These are phyloP conservation scores for Aspergillus carlsbadensis DNA, from an alignment of 495 filamentous ascomycete species.

Conservation along the genomic window DNA sequence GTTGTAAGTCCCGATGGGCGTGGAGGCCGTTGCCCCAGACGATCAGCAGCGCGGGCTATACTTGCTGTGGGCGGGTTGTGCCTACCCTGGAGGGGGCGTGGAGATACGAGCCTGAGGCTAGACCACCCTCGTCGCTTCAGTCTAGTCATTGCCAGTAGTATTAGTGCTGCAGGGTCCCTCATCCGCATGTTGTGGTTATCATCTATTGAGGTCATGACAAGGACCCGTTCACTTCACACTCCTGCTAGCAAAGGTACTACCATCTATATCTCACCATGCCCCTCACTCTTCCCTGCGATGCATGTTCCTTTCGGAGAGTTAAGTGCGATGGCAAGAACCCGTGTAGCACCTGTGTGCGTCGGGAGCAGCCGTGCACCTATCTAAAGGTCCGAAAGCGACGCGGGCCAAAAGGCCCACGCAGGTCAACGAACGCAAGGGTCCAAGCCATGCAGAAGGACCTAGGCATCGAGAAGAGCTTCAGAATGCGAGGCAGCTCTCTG, in stretches of 20 bases:
- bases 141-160: neutral
- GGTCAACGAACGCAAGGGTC: constrained; percentile 3
- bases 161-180: constrained; percentile 5
- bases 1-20: neutral
- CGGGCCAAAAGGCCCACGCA: constrained; percentile 11
- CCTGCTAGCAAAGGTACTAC: neutral
- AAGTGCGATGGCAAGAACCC: constrained; percentile 14
- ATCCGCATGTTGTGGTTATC: neutral
- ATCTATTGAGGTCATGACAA: neutral
- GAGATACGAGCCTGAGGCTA: neutral
- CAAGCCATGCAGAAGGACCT: constrained; percentile 11
- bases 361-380: constrained; percentile 13
- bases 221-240: neutral
- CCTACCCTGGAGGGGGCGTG: neutral
- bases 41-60: constrained; percentile 5
- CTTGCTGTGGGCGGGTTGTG: neutral
- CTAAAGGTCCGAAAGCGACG: constrained; percentile 14
- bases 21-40: neutral
- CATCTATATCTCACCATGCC: constrained; percentile 2
- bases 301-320: constrained; percentile 10
- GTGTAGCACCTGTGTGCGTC: constrained; percentile 10
- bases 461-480: constrained; percentile 6
- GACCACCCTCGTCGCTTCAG: neutral
- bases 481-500: neutral
- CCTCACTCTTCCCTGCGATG: constrained; percentile 11